A percentile compares a stretch with the other conserved stretches of the same genome.
Evolutionary conservation across 2,329 filamentous ascomycete genomes (phyloP).

Genomic region (Ceratocystis cacaofunesta): DNA sequence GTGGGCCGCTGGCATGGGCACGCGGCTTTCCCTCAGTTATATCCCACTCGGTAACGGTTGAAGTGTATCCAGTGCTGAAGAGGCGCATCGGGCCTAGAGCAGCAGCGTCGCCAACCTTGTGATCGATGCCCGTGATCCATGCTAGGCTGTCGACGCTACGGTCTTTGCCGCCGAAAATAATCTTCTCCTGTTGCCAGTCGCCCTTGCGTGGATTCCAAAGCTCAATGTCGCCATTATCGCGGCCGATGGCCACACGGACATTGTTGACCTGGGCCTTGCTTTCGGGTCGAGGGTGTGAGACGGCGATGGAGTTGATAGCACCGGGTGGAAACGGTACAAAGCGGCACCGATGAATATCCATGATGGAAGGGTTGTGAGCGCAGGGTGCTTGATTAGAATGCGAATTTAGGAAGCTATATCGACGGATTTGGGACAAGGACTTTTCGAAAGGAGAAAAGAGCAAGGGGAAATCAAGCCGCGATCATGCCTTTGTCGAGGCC

Average conservation of each 20-base stretch:
- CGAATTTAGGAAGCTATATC: not conserved
- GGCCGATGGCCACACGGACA: constrained; percentile 71
- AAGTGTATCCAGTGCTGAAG: constrained; percentile 93
- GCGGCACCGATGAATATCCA: constrained; percentile 95
- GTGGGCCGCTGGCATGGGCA: constrained; percentile 76
- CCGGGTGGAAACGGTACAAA: constrained; percentile 88
- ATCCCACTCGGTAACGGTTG: constrained; percentile 90
- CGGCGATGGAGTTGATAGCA: constrained; percentile 86
- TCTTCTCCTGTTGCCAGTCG: constrained; percentile 77
- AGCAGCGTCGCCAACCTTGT: constrained; percentile 42
- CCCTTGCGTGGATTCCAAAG: constrained; percentile 85
- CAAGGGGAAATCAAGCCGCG: not conserved
- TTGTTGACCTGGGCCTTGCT: constrained; percentile 36
- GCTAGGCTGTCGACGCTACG: constrained; percentile 79
- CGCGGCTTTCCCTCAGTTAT: constrained; percentile 61
- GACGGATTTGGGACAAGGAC: not conserved
- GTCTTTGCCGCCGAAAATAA: constrained; percentile 69
- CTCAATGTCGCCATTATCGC: constrained; percentile 90
- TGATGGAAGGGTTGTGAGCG: constrained; percentile 25
- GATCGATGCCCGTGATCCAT: constrained; percentile 78
- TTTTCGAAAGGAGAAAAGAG: not conserved
- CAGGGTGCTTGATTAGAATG: not conserved
- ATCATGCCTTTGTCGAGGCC: constrained; percentile 2
- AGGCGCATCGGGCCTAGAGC: constrained; percentile 59
- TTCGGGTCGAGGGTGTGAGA: constrained; percentile 55